Evolutionary conservation across 208 protist species (phyloP).

Genomic region (Acanthamoeba lenticulata): DNA sequence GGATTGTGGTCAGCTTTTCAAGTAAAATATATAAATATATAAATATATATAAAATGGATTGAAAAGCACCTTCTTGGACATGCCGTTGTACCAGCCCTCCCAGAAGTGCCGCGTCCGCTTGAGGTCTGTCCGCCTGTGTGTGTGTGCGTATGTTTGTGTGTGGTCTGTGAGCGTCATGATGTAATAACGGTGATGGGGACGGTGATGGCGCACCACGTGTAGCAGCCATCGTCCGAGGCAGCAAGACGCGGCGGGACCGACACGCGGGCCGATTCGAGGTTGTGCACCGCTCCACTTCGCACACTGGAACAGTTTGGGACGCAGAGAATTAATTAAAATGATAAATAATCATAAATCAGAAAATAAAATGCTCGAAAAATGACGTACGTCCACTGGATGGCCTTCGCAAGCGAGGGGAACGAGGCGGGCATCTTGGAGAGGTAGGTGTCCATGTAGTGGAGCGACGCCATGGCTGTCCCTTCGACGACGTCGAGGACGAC

Average conservation of each 20-base stretch:
- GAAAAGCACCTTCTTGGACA: slow-evolving; percentile 74
- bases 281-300: slow-evolving; percentile 47
- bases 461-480: slow-evolving; percentile 64
- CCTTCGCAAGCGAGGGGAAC: slow-evolving; percentile 70
- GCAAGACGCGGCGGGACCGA: slow-evolving; percentile 73
- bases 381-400: slow-evolving; percentile 77
- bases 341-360: not conserved
- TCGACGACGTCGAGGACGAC: slow-evolving; percentile 83
- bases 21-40: too few relatives aligned
- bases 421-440: slow-evolving; percentile 66
- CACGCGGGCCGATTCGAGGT: slow-evolving; percentile 75
- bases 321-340: not conserved
- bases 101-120: slow-evolving; percentile 67
- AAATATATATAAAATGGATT: not conserved
- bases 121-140: slow-evolving; percentile 70
- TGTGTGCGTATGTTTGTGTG: too few relatives aligned
- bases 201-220: not conserved
- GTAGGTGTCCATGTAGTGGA: slow-evolving; percentile 70
- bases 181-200: not conserved
- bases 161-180: too few relatives aligned
- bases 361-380: not conserved
- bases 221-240: not conserved
- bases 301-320: slow-evolving; percentile 37
- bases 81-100: slow-evolving; percentile 76
- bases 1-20: too few relatives aligned